Percentiles rank a stretch among this genome's conserved stretches.
These are phyloP conservation scores for Trichoderma simmonsii DNA, from an alignment of 2,329 filamentous ascomycete genomes.

Conservation along the genomic window DNA sequence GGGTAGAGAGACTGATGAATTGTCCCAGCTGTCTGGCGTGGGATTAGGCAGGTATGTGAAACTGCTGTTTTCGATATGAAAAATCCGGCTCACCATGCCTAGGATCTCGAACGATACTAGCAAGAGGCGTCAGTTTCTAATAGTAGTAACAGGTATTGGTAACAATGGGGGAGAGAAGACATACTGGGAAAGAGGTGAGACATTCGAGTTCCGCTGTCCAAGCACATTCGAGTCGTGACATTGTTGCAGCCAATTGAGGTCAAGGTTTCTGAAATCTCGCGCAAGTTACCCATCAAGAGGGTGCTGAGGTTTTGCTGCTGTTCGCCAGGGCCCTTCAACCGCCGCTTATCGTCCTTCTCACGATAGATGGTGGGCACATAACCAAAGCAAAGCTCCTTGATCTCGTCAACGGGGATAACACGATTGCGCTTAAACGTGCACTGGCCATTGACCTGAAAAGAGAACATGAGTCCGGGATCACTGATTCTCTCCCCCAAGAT, in stretches of 20 bases:
- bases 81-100: constrained; percentile 53
- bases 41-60: constrained; percentile 58
- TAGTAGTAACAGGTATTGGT: no score
- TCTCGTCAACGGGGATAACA: constrained; percentile 50
- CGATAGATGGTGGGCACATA: constrained; percentile 54
- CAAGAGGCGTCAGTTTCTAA: background rate
- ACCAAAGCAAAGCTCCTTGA: constrained; percentile 56
- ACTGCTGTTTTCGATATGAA: constrained; percentile 48
- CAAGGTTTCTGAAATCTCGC: constrained; percentile 52
- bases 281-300: constrained; percentile 47
- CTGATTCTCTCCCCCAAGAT: constrained; percentile 44
- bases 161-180: constrained; percentile 9
- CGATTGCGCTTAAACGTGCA: constrained; percentile 48
- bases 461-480: constrained; percentile 54
- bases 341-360: constrained; percentile 37
- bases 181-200: constrained; percentile 51
- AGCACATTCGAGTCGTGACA: constrained; percentile 47
- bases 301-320: constrained; percentile 41
- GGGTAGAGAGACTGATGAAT: constrained; percentile 43
- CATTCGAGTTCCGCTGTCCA: constrained; percentile 37
- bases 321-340: constrained; percentile 38
- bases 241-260: constrained; percentile 53
- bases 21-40: constrained; percentile 53
- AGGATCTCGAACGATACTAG: constrained; percentile 56
- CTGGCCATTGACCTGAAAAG: constrained; percentile 49